phyloP scores from a whole-genome alignment of 2,329 filamentous ascomycete species.

The Pestalotiopsis sp. region DNA sequence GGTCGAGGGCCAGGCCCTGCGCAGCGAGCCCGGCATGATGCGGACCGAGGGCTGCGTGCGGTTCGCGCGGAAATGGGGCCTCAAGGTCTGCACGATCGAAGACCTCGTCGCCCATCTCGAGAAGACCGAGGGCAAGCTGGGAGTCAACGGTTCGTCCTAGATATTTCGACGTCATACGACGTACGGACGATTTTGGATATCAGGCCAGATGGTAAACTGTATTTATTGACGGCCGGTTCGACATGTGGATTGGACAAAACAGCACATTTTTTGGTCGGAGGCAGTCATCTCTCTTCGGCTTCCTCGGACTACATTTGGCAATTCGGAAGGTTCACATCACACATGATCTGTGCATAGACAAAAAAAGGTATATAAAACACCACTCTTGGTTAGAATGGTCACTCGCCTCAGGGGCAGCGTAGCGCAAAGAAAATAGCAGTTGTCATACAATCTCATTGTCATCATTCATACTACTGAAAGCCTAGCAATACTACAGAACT shows the following conservation, averaged over 20 bases:
- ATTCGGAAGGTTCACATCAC: background rate
- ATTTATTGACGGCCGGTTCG: background rate
- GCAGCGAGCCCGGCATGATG: constrained; percentile 82
- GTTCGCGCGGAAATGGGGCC: constrained; percentile 85
- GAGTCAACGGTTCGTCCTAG: constrained; percentile 41
- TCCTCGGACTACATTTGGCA: background rate
- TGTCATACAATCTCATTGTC: background rate
- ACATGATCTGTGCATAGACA: background rate
- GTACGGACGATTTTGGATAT: too few relatives aligned
- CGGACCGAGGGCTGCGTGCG: constrained; percentile 82
- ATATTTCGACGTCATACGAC: background rate
- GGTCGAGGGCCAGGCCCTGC: constrained; percentile 68
- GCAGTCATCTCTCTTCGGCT: background rate
- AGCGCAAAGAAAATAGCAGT: background rate
- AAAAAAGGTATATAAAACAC: background rate
- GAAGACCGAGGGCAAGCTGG: constrained; percentile 68
- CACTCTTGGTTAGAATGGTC: background rate
- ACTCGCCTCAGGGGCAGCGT: background rate
- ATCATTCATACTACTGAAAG: background rate
- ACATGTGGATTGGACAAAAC: background rate
- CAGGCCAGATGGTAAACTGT: background rate
- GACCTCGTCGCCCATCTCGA: constrained; percentile 82
- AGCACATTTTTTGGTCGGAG: background rate
- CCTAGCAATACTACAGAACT: background rate
- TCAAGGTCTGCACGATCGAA: constrained; percentile 95